Base-by-base conservation (phyloP, 371 early-diverging fungal genomes). In the Saksenaea vasiformis region DNA sequence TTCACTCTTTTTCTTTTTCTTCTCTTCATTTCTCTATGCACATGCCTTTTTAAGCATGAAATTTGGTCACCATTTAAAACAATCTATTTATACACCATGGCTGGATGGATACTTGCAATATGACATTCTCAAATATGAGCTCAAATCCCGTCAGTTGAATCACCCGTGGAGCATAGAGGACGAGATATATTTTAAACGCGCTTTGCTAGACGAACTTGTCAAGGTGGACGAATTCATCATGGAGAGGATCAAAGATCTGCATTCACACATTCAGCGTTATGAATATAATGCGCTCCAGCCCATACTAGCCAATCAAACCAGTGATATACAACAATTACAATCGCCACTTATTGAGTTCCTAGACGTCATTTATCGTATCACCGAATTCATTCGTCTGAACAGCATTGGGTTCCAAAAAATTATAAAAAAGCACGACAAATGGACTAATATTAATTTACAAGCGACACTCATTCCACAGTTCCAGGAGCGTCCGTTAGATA, bases 391-490 rank as follows among this genome's bases (percentile, higher is more conserved):
- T 10, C 88, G 93, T 7, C 78, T 95, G 62, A 98, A 98, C 82
- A 90, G 90, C 63, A 84, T 91, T 10, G 97, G 92, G 8, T 93
- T 97, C 66, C 83, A 93, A 63, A 94, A 91, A 79, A 88, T 96
- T 43, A 75, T 95, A 58, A 91, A 93, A 69, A 94, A 94, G 71
- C 95, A 95, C 66, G 97, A 96, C 73, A 92, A 92, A 35, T 38
- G 58, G 54, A 69, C 80, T 7, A 73, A 83, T 9, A 88, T 86
- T 67, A 76, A 84, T 38, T 83, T 98, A 54, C 89, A 91, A 76
- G 87, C 91, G 38, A 83, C 86, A 68, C 97, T 96, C 75, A 86
- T 90, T 13, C 89, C 83, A 73, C 74, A 82, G 24, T 83, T 95
- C 43, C 87, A 86, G 74, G 85, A 90, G 17, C 78, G 86, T 66